Evolutionary conservation across 257 asterid genomes (phyloP).

Genomic region (Henckelia pumila): DNA sequence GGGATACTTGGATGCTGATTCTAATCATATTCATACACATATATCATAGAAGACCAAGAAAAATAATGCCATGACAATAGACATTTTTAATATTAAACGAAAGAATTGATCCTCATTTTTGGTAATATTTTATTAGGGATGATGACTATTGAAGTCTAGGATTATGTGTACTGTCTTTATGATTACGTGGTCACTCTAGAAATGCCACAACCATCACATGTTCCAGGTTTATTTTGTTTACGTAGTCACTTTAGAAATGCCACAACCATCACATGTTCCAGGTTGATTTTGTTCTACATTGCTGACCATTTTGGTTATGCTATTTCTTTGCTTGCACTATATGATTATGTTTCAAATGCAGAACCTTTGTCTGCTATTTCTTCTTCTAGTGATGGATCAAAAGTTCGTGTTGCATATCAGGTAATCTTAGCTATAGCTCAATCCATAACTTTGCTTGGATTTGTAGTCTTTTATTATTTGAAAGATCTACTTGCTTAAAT

Average conservation of each 20-base stretch:
- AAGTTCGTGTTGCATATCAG: slow-evolving; percentile 91
- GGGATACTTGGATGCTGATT: not conserved
- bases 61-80: not conserved
- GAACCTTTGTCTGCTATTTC: slow-evolving; percentile 75
- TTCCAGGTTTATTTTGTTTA: slow-evolving; percentile 4
- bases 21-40: not conserved
- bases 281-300: slow-evolving; percentile 3
- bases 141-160: not conserved
- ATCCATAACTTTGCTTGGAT: not conserved
- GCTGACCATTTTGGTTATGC: slow-evolving; percentile 7
- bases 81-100: not conserved
- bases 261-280: not conserved
- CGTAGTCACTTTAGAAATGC: not conserved
- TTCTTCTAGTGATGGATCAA: slow-evolving; percentile 45
- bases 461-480: slow-evolving; percentile 13
- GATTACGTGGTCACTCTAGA: not conserved
- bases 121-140: not conserved
- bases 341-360: slow-evolving; percentile 31
- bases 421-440: slow-evolving; percentile 34
- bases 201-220: not conserved
- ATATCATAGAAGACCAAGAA: not conserved
- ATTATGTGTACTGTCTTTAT: not conserved
- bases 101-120: not conserved
- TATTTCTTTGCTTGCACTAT: slow-evolving; percentile 12
- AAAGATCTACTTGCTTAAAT: slow-evolving; percentile 16